A percentile compares a stretch with the other conserved stretches of the same genome.
Conservation (phyloP, 2,329 filamentous ascomycete species). For the Thielaviopsis musarum region DNA sequence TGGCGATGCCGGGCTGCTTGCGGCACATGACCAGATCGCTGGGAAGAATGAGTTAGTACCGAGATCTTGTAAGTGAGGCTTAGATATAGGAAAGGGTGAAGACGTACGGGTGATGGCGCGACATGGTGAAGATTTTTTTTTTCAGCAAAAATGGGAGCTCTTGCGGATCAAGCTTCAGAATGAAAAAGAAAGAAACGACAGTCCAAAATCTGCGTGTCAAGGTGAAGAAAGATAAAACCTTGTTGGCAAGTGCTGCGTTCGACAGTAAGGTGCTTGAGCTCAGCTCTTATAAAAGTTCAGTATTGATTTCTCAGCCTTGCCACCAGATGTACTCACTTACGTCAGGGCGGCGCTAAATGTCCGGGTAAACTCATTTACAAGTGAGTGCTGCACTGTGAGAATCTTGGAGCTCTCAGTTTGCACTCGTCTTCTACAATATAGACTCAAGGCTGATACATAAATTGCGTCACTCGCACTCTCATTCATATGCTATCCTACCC, state of each 20-base stretch:
- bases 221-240: neutral
- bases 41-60: neutral
- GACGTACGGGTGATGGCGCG: constrained; percentile 78
- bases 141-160: neutral
- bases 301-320: constrained; percentile 7
- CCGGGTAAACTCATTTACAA: neutral
- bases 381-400: neutral
- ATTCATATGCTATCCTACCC: no score
- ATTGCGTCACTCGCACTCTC: no score
- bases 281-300: no score
- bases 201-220: neutral
- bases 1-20: constrained; percentile 93
- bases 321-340: neutral
- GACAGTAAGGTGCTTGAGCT: neutral
- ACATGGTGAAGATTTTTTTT: constrained; percentile 39
- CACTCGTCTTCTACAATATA: neutral
- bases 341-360: constrained; percentile 2
- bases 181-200: no score
- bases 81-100: neutral
- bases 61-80: no score
- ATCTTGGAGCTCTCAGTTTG: neutral
- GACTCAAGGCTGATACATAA: no score
- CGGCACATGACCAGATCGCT: constrained; percentile 99
- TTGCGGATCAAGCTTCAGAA: neutral
- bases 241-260: neutral